Conservation (phyloP, 305 asterid genomes). For the Fraxinus baroniana region DNA sequence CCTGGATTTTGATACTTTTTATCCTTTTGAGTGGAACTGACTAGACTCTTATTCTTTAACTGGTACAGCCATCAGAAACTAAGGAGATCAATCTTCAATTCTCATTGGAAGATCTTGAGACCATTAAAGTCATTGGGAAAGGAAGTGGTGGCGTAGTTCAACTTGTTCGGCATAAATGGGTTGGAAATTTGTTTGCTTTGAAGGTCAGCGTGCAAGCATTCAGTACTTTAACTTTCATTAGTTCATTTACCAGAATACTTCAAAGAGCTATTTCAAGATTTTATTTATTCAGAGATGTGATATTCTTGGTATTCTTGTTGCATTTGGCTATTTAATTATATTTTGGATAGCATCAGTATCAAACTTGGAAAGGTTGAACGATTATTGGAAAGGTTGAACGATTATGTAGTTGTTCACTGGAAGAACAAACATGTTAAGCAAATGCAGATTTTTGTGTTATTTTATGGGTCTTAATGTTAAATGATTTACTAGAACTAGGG, state of each 20-base stretch:
- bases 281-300: neutral
- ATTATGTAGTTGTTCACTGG: neutral
- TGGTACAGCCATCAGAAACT: constrained; percentile 55
- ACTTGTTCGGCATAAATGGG: constrained; percentile 97
- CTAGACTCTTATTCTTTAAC: constrained; percentile 18
- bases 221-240: neutral
- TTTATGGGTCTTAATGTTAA: neutral
- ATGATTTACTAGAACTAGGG: neutral
- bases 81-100: constrained; percentile 82
- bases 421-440: neutral
- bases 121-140: constrained; percentile 93
- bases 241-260: constrained; percentile 14
- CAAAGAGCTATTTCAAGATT: neutral
- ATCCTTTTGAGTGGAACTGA: constrained; percentile 15
- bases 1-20: neutral
- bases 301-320: neutral
- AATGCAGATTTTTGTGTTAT: neutral
- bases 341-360: neutral
- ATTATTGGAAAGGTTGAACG: too few species aligned
- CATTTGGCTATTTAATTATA: neutral
- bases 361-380: too few species aligned
- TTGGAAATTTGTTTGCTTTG: constrained; percentile 80
- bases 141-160: constrained; percentile 98
- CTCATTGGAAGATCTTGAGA: constrained; percentile 92
- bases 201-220: constrained; percentile 55